phyloP scores from a whole-genome alignment of 805 yeast genomes.

The Candida insectalens region DNA sequence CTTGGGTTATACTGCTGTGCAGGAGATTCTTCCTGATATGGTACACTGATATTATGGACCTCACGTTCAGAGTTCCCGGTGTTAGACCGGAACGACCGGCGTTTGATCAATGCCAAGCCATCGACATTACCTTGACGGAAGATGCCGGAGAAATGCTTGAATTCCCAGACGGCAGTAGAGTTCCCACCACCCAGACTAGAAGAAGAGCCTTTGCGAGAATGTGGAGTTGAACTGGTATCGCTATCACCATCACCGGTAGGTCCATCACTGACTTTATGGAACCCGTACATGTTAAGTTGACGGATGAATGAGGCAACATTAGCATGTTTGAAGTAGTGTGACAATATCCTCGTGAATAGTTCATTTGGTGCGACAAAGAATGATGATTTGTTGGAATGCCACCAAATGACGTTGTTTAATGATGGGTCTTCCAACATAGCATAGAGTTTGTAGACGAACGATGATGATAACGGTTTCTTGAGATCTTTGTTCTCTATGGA shows the following conservation, averaged over 20 bases:
- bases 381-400: conserved; percentile 59
- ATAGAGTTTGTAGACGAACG: conserved; percentile 81
- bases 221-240: conserved; percentile 3
- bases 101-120: conserved; percentile 62
- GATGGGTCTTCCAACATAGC: conserved; percentile 78
- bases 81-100: conserved; percentile 43
- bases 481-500: too few relatives aligned
- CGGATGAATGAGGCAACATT: conserved; percentile 73
- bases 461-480: conserved; percentile 21
- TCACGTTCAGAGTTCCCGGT: conserved; percentile 18
- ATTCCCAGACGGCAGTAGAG: conserved; percentile 56
- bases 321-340: conserved; percentile 67
- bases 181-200: conserved; percentile 10
- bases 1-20: conserved; percentile 1
- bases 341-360: conserved; percentile 68
- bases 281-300: conserved; percentile 76
- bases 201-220: conserved; percentile 8
- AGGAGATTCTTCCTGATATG: conserved; percentile 2
- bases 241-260: conserved; percentile 2
- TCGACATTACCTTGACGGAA: conserved; percentile 78
- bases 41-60: conserved; percentile 17
- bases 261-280: conserved; percentile 56
- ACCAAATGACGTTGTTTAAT: conserved; percentile 72
- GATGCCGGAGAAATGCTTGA: conserved; percentile 69
- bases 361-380: conserved; percentile 81